Conservation (phyloP, 176 grass and related monocot genomes). For the Lolium multiflorum region DNA sequence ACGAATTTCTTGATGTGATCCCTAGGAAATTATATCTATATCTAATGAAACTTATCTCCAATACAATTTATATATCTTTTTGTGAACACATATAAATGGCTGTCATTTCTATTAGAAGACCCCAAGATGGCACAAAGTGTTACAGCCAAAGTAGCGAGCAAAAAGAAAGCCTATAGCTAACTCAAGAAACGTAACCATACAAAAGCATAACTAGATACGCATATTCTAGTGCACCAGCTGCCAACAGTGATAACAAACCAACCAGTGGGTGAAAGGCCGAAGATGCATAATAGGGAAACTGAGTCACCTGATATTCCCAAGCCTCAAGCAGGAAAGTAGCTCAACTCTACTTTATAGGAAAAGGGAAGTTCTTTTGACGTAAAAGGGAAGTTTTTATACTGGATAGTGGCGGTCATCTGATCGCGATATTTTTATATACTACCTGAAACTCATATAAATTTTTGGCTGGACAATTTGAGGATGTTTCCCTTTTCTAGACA, state of each 20-base stretch:
- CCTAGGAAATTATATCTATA: not conserved
- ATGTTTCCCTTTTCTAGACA: constrained; percentile 22
- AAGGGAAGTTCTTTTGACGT: not conserved
- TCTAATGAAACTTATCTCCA: not conserved
- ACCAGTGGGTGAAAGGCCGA: not conserved
- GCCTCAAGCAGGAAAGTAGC: not conserved
- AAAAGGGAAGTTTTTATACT: not conserved
- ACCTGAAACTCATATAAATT: not conserved
- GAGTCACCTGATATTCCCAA: not conserved
- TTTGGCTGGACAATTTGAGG: not conserved
- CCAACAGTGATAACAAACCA: not conserved
- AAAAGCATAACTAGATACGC: not conserved
- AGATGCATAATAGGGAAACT: not conserved
- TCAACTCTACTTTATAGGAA: not conserved
- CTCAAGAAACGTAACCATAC: not conserved
- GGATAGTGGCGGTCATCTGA: not conserved
- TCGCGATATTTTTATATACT: not conserved
- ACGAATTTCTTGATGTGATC: not conserved
- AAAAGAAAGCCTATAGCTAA: not conserved
- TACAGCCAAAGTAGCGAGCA: not conserved
- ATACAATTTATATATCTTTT: not conserved
- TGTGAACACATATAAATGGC: not conserved
- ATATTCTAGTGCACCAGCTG: not conserved
- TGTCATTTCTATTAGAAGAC: not conserved
- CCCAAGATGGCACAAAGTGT: not conserved